Evolutionary conservation across 225 moss, liverwort and hornwort genomes (phyloP), one percentile per base, ranked within the genome.

Genomic region (Bryum argenteum): DNA sequence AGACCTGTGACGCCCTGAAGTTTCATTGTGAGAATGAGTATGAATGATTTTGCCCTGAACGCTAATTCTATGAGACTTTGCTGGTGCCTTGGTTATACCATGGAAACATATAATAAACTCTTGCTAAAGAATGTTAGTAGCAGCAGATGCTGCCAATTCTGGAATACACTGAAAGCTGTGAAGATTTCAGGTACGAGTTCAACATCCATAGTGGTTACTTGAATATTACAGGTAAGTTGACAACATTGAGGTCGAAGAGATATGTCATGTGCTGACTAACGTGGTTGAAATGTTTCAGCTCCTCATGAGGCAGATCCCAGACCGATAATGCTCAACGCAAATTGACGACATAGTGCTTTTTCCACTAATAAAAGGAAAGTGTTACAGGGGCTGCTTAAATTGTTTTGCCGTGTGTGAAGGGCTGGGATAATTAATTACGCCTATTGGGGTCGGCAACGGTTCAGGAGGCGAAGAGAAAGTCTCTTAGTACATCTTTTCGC

Each of bases 391-490:
- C 20, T 52, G 13, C 73, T 14, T 11, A 63, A 37, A 57, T 44
- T 1, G 22, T 18, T 54, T 67, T 12, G 62, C 4, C 44, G 2
- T 68, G 26, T 55, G 59, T 74, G 77, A 83, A 80, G 43, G 73
- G 79, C 79, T 76, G 79, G 61, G 73, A 24, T 73, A 40, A 22
- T 33, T 73, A 40, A 22, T 33, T 54, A 65, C n/a, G 64, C 65
- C 79, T 72, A 70, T 83, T 83, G 83, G 76, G 33, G 57, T 41
- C 24, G 2, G 66, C 80, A 77, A 73, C 83, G 83, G 73, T 83
- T 83, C 73, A 15, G 33, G 56, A 77, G 42, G 47, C 3, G 73
- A 83, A 77, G 54, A 54, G 75, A 15, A 69, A 64, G 59, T 59
- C 12, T 71, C 24, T 38, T 12, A 26, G 54, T n/a, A 13, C 16